Percentiles rank a stretch among this genome's conserved stretches.
Evolutionary conservation across 768 basidiomycete genomes (phyloP).

Genomic region (Pleurotus salmoneostramineus): DNA sequence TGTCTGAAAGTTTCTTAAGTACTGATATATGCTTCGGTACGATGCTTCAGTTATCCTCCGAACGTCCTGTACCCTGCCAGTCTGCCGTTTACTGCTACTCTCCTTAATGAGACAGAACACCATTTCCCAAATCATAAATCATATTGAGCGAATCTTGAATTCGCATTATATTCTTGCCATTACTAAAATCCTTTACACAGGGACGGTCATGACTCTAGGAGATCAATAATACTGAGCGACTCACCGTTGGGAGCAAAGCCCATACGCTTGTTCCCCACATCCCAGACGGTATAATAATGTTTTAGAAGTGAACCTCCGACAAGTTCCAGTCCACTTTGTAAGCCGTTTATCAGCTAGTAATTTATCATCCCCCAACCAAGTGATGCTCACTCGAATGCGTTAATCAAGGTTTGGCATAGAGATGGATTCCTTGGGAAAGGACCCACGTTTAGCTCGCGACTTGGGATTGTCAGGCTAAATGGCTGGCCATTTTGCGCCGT

Average conservation of each 20-base stretch:
- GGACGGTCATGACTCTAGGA: too few relatives aligned
- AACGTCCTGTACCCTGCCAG: too few relatives aligned
- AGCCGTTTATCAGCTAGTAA: not conserved
- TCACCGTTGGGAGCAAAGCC: constrained; percentile 41
- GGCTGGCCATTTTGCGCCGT: constrained; percentile 39
- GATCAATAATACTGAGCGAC: too few relatives aligned
- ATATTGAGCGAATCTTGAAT: too few relatives aligned
- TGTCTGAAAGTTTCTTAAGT: too few relatives aligned
- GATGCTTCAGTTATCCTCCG: too few relatives aligned
- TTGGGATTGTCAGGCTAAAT: constrained; percentile 56
- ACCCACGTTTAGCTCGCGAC: constrained; percentile 53
- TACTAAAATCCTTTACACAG: too few relatives aligned
- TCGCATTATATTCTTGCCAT: too few relatives aligned
- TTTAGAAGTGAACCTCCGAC: constrained; percentile 55
- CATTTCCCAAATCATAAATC: too few relatives aligned
- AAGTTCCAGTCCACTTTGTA: constrained; percentile 32
- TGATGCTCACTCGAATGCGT: constrained; percentile 40
- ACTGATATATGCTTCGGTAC: too few relatives aligned
- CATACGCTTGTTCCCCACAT: constrained; percentile 42
- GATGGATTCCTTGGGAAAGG: constrained; percentile 47
- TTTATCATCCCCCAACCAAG: not conserved
- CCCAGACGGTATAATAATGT: constrained; percentile 60
- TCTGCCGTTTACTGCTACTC: too few relatives aligned
- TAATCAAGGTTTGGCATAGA: constrained; percentile 55
- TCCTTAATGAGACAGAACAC: too few relatives aligned